phyloP scores from a whole-genome alignment of 2,329 filamentous ascomycete genomes.

The Fusarium fujikuroi region DNA sequence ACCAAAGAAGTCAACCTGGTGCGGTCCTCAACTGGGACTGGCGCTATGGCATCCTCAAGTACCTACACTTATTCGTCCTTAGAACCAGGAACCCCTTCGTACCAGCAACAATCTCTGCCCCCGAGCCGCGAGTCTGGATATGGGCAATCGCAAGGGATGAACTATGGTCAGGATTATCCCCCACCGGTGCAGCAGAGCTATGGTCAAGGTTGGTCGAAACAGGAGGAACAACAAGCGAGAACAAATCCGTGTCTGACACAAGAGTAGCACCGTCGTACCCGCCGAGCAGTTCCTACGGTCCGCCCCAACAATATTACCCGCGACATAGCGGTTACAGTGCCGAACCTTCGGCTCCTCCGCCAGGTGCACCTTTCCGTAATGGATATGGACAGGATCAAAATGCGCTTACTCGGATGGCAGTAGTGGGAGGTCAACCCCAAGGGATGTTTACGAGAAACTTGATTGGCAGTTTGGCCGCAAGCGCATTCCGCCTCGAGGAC shows the following conservation, averaged over 20 bases:
- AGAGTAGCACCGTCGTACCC: conserved; percentile 45
- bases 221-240: background rate
- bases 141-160: conserved; percentile 42
- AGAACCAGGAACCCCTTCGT: conserved; percentile 47
- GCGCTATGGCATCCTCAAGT: conserved; percentile 84
- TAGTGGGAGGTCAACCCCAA: conserved; percentile 64
- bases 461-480: conserved; percentile 90
- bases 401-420: conserved; percentile 49
- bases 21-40: conserved; percentile 71
- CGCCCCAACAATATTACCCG: conserved; percentile 52
- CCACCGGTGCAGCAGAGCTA: conserved; percentile 46
- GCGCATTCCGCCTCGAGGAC: conserved; percentile 85
- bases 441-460: conserved; percentile 96
- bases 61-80: conserved; percentile 75
- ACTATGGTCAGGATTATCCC: conserved; percentile 51
- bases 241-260: background rate
- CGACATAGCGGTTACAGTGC: conserved; percentile 47
- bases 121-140: conserved; percentile 52
- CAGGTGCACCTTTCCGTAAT: conserved; percentile 46
- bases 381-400: conserved; percentile 48
- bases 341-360: conserved; percentile 43
- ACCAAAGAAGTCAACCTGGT: conserved; percentile 73
- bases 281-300: conserved; percentile 49
- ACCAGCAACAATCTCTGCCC: conserved; percentile 51
- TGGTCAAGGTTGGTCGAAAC: conserved; percentile 46